phyloP scores from a whole-genome alignment of 306 rosid genomes.

The Pyrus communis region DNA sequence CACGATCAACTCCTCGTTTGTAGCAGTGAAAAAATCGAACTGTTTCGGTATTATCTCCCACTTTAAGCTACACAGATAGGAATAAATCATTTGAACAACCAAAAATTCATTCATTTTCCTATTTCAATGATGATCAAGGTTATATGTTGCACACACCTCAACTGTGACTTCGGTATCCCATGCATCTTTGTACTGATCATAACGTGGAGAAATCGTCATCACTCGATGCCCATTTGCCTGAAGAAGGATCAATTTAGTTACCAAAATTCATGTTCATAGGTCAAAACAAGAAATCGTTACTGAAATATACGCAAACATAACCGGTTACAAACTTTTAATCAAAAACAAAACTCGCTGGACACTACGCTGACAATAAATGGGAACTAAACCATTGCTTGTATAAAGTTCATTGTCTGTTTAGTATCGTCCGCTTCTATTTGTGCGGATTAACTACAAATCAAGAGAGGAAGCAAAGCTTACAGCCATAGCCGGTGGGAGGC shows the following conservation, averaged over 20 bases:
- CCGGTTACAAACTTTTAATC: no score
- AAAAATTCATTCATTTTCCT: not conserved
- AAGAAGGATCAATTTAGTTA: not conserved
- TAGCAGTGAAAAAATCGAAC: slow-evolving; percentile 69
- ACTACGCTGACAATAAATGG: no score
- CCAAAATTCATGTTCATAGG: no score
- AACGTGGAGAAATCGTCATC: slow-evolving; percentile 62
- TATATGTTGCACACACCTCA: slow-evolving; percentile 32
- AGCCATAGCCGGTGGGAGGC: slow-evolving; percentile 74
- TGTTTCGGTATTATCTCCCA: slow-evolving; percentile 41
- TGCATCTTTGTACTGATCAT: slow-evolving; percentile 84
- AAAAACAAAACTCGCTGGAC: no score
- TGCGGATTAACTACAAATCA: not conserved
- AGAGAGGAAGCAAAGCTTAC: slow-evolving; percentile 31
- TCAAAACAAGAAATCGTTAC: no score
- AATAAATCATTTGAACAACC: not conserved
- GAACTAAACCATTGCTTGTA: not conserved
- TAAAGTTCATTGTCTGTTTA: not conserved
- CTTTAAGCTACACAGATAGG: slow-evolving; percentile 30
- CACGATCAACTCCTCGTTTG: slow-evolving; percentile 79
- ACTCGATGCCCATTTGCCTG: slow-evolving; percentile 77
- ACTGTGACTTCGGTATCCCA: slow-evolving; percentile 54
- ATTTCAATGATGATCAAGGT: not conserved
- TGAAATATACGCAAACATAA: not conserved
- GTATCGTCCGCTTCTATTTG: not conserved